phyloP scores from a whole-genome alignment of 2,329 filamentous ascomycete species.

The Nemania sp. region DNA sequence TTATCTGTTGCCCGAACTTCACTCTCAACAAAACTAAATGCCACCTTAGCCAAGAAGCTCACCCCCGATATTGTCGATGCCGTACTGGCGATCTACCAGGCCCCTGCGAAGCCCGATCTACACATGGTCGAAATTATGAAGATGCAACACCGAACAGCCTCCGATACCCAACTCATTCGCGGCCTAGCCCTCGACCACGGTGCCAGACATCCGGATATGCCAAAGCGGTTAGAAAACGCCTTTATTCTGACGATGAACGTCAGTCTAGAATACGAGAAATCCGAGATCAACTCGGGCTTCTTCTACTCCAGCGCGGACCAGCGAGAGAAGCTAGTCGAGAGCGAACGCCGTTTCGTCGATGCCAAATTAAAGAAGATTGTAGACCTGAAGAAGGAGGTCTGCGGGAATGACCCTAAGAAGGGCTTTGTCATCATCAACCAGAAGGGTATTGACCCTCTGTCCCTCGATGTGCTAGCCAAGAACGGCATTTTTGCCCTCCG shows the following conservation, averaged over 20 bases:
- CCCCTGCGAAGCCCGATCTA: conserved; percentile 91
- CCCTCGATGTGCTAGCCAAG: conserved; percentile 95
- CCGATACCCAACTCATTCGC: conserved; percentile 95
- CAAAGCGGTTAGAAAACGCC: conserved; percentile 94
- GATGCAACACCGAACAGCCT: conserved; percentile 97
- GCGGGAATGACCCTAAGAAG: conserved; percentile 92
- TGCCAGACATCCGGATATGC: conserved; percentile 97
- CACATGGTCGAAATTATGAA: conserved; percentile 99
- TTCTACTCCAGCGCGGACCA: conserved; percentile 98
- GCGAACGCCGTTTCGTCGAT: conserved; percentile 94
- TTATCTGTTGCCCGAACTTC: conserved; percentile 94
- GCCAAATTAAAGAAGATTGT: conserved; percentile 98
- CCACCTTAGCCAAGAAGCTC: conserved; percentile 86
- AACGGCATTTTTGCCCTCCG: conserved; percentile 96
- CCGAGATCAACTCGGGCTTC: conserved; percentile 98
- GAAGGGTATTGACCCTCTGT: conserved; percentile 97
- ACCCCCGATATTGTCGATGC: conserved; percentile 97
- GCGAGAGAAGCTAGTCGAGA: conserved; percentile 97
- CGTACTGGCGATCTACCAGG: conserved; percentile 91
- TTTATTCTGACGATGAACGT: conserved; percentile 96
- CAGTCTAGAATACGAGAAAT: conserved; percentile 98
- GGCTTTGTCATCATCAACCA: conserved; percentile 98
- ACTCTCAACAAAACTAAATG: conserved; percentile 93
- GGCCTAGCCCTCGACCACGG: conserved; percentile 95
- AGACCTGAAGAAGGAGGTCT: conserved; percentile 97